A percentile compares a stretch with the other conserved stretches of the same genome.
phyloP scores from a whole-genome alignment of 768 basidiomycete species.

The Russula sp. region DNA sequence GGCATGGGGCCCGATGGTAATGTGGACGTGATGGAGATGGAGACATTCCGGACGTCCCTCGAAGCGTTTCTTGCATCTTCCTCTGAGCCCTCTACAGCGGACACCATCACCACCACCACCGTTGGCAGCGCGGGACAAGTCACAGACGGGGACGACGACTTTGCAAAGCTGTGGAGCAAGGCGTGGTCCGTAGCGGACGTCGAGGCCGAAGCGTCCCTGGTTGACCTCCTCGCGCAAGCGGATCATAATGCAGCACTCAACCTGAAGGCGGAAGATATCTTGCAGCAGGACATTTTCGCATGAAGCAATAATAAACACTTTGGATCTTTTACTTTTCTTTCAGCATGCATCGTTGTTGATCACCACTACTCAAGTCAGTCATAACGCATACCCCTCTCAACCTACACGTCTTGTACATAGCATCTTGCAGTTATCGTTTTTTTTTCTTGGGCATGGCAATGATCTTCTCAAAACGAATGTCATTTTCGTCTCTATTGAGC shows the following conservation, averaged over 20 bases:
- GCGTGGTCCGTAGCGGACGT: neutral
- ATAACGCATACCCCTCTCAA: neutral
- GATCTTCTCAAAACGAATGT: no score
- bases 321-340: neutral
- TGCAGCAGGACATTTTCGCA: constrained; percentile 15
- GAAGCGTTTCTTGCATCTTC: constrained; percentile 15
- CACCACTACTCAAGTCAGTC: neutral
- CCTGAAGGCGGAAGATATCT: constrained; percentile 11
- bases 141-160: neutral
- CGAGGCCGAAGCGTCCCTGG: neutral
- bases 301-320: neutral
- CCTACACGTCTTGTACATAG: neutral
- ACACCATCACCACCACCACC: neutral
- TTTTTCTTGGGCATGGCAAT: no score
- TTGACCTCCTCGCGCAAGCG: constrained; percentile 1
- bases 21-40: constrained; percentile 6
- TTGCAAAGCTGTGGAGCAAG: constrained; percentile 3
- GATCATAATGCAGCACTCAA: neutral
- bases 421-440: neutral
- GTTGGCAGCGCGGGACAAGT: neutral
- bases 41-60: constrained; percentile 12
- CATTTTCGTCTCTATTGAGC: no score
- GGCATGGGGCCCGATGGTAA: neutral
- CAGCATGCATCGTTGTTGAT: neutral
- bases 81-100: neutral